Conservation (phyloP, 148 eudicot genomes). For the Amaranthus palmeri region DNA sequence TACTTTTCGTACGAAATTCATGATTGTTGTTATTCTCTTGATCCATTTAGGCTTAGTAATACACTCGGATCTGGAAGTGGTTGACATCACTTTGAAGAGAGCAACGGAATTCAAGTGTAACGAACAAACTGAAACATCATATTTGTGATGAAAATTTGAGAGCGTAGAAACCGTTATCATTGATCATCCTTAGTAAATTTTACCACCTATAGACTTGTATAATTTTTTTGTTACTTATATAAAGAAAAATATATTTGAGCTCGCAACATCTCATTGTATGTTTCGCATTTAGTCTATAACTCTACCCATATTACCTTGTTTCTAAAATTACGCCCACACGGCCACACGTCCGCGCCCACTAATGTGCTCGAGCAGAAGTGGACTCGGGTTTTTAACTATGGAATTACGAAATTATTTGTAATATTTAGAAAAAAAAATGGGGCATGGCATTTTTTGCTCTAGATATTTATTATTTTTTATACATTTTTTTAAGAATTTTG, state of each 20-base stretch:
- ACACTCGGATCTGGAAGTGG: slow-evolving; percentile 83
- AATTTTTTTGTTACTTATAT: slow-evolving; percentile 18
- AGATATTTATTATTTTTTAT: too few species aligned
- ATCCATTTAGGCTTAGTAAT: slow-evolving; percentile 71
- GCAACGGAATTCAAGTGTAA: slow-evolving; percentile 4
- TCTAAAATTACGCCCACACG: too few species aligned
- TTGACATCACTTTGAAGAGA: slow-evolving; percentile 18
- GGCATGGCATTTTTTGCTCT: too few species aligned
- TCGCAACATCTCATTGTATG: background rate
- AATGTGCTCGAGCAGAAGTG: too few species aligned
- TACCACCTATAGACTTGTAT: slow-evolving; percentile 14
- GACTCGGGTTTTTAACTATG: too few species aligned
- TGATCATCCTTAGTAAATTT: slow-evolving; percentile 21
- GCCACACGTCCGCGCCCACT: too few species aligned
- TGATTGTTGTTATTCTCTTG: background rate
- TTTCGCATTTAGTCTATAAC: too few species aligned
- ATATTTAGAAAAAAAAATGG: too few species aligned
- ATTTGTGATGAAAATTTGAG: slow-evolving; percentile 13
- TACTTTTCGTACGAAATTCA: background rate
- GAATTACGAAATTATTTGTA: too few species aligned
- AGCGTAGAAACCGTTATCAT: slow-evolving; percentile 7
- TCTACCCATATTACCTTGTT: too few species aligned
- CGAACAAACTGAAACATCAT: background rate
- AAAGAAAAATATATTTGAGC: slow-evolving; percentile 9
- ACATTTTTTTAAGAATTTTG: too few species aligned